Evolutionary conservation across 179 eudicot genomes (phyloP).

Genomic region (Carnegiea gigantea): DNA sequence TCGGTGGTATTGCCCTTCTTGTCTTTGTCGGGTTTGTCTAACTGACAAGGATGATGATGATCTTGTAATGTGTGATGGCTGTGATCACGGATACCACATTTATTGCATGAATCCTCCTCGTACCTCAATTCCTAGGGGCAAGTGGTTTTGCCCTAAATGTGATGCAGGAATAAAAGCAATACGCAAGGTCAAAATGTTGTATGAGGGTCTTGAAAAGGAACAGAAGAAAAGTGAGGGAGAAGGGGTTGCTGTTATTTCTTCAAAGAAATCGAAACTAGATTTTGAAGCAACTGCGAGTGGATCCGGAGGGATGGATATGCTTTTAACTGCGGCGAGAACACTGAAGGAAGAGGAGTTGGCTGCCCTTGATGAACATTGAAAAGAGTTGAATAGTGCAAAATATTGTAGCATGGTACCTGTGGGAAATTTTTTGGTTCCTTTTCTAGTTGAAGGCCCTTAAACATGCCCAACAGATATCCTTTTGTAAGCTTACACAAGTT

Average conservation of each 20-base stretch:
- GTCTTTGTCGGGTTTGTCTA: slow-evolving; percentile 84
- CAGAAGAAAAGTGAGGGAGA: slow-evolving; percentile 32
- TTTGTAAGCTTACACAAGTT: not conserved
- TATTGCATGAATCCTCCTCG: slow-evolving; percentile 86
- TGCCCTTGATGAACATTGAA: slow-evolving; percentile 17
- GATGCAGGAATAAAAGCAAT: slow-evolving; percentile 54
- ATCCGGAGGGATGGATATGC: slow-evolving; percentile 81
- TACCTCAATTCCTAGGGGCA: slow-evolving; percentile 55
- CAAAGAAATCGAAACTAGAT: slow-evolving; percentile 22
- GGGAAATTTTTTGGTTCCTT: not conserved
- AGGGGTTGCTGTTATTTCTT: slow-evolving; percentile 17
- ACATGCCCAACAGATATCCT: not conserved
- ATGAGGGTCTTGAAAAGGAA: slow-evolving; percentile 40
- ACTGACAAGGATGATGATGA: slow-evolving; percentile 71
- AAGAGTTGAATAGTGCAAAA: slow-evolving; percentile 18
- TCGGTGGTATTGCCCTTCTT: slow-evolving; percentile 96
- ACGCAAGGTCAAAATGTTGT: slow-evolving; percentile 49
- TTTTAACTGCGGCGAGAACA: slow-evolving; percentile 68
- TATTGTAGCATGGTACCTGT: not conserved
- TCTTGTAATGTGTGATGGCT: slow-evolving; percentile 83
- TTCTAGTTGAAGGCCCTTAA: slow-evolving; percentile 15
- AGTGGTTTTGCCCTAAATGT: slow-evolving; percentile 87
- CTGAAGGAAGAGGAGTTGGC: slow-evolving; percentile 52
- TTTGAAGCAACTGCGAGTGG: slow-evolving; percentile 32
- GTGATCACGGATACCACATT: slow-evolving; percentile 89